Conservation (phyloP, 1,284 basidiomycete genomes). For the Melampsora americana region DNA sequence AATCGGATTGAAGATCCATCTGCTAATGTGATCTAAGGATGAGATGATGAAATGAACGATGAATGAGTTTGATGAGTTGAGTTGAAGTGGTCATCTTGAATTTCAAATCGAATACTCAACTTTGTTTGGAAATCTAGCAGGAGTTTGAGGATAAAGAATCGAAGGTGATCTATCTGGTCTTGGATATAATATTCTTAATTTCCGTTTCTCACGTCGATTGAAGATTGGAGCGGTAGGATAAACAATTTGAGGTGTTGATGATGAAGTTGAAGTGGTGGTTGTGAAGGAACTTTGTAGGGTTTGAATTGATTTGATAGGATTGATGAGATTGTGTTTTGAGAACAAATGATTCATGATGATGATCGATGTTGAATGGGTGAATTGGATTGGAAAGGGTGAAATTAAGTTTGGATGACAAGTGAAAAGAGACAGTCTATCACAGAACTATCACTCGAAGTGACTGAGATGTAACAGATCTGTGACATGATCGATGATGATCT, state of each 20-base stretch:
- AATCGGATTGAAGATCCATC: conserved; percentile 30
- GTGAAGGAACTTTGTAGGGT: no score
- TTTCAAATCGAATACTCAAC: not conserved
- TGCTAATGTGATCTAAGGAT: conserved; percentile 24
- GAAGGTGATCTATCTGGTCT: conserved; percentile 24
- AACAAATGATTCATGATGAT: no score
- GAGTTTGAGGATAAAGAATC: conserved; percentile 9
- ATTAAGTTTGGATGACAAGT: no score
- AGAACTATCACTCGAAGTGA: no score
- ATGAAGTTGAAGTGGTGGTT: no score
- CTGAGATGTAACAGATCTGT: no score
- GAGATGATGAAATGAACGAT: not conserved
- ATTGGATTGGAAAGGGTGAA: no score
- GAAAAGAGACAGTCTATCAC: no score
- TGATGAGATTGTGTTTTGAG: no score
- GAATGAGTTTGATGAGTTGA: not conserved
- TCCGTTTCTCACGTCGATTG: conserved; percentile 36
- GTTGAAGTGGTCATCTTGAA: not conserved
- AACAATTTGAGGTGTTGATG: not conserved
- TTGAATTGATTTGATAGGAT: no score
- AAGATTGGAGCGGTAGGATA: conserved; percentile 30
- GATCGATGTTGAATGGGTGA: no score
- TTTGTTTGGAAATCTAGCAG: conserved; percentile 23
- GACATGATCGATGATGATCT: no score
- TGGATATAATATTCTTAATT: conserved; percentile 24